Evolutionary conservation across 2,329 filamentous ascomycete species (phyloP), one percentile per base, ranked within the genome.

Genomic region (Penicillium sp.): DNA sequence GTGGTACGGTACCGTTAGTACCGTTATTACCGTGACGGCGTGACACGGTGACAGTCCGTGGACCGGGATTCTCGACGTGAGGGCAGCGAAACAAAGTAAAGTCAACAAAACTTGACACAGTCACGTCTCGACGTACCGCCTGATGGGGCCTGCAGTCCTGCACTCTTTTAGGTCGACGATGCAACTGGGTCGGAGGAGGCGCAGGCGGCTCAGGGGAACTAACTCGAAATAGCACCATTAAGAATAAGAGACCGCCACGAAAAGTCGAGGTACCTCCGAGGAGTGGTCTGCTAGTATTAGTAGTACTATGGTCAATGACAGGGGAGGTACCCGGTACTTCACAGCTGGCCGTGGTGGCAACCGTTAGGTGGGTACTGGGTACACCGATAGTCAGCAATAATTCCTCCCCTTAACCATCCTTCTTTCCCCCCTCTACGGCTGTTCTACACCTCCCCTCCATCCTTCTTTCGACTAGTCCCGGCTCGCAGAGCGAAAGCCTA

Each of bases 401-500:
- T 43, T 51, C 51, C 50, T 53, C 51, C 50, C 50, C 47, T 56
- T 52, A 48, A 50, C 54, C 53, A 45, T 32, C 24, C 48, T 45
- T 52, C 47, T 7, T 47, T 46, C 42, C 40, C 34, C 42, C 47
- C 40, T 43, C 52, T 49, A 50, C 49, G 48, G 45, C 46, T 32
- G 29, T 32, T 32, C 48, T 46, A 40, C 37, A 49, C 45, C 43
- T 41, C 34, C 36, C 34, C 35, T 43, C 34, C 47, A 46, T 46
- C 51, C 25, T 39, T 49, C 49, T 41, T 48, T 32, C 29, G 7
- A 32, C 29, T 32, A 32, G 29, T 39, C 55, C 42, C 59, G 65
- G 63, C 58, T 67, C 65, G 65, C 64, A 66, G 64, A 65, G 64
- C 65, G 64, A 69, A 65, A 60, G 53, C 59, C 69, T 63, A 60